Conservation (phyloP, 768 basidiomycete species). For the Kwoniella sp. region DNA sequence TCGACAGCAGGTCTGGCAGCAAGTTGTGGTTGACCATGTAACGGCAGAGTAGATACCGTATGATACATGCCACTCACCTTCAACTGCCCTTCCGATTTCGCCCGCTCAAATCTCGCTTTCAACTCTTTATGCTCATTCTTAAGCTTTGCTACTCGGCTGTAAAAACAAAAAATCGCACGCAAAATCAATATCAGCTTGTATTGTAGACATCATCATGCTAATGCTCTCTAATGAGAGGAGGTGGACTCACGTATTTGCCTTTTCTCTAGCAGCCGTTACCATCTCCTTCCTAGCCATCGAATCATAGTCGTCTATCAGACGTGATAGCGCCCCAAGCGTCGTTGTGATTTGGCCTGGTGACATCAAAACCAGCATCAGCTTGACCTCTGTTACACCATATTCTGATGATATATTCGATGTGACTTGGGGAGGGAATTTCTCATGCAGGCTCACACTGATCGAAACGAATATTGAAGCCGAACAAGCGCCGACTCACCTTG, state of each 20-base stretch:
- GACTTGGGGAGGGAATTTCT: too few species aligned
- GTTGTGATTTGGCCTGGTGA: slow-evolving; percentile 88
- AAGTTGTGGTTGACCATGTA: too few species aligned
- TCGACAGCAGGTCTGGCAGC: too few species aligned
- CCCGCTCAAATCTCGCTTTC: slow-evolving; percentile 74
- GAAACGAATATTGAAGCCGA: too few species aligned
- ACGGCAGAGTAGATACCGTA: too few species aligned
- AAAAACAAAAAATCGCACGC: neutral
- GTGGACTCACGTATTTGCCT: slow-evolving; percentile 77
- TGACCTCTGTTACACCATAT: too few species aligned
- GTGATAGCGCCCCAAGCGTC: slow-evolving; percentile 88
- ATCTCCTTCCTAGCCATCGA: slow-evolving; percentile 95
- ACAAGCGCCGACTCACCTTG: slow-evolving; percentile 72
- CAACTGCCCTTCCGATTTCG: slow-evolving; percentile 60
- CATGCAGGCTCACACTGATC: too few species aligned
- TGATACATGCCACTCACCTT: slow-evolving; percentile 43
- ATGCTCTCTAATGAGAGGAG: neutral
- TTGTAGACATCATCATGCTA: too few species aligned
- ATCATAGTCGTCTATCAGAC: slow-evolving; percentile 96
- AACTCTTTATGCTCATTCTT: slow-evolving; percentile 82
- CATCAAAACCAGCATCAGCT: neutral
- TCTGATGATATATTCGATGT: too few species aligned
- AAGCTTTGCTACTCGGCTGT: slow-evolving; percentile 89
- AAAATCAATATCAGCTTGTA: too few species aligned
- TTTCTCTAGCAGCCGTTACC: slow-evolving; percentile 94